Base-by-base conservation (phyloP, 2,329 filamentous ascomycete genomes). In the Microcyclospora tardicrescens region DNA sequence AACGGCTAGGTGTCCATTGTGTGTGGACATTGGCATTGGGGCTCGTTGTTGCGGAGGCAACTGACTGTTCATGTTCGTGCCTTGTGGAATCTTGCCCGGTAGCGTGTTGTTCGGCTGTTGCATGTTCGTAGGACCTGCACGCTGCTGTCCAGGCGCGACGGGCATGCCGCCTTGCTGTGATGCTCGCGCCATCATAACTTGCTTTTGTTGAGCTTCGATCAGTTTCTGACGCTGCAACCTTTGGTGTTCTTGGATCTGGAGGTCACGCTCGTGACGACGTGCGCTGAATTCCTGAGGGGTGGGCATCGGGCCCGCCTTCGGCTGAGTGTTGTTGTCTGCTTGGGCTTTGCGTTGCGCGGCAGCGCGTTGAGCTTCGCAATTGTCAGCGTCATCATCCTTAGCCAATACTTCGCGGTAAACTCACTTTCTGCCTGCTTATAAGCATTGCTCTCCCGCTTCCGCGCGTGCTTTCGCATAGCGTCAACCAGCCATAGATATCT, bases 401-500 rank as follows among this genome's bases (percentile, higher is more conserved):
- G 12, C 10, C 15, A 27, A 11, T 12, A 19, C 14, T 13, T 28
- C n/a, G 12, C 30, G 10, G 30, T 12, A 68, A 29, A 44, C 60
- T 58, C 60, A 70, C 68, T 70, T 56, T 95, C 85, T 55, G 89
- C 82, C 57, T 91, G 84, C 65, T 96, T 96, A 56, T 91, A 85
- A 19, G 77, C 67, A 16, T 76, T 72, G 10, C 82, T 81, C 62
- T 98, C 91, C 16, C 89, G 77, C 63, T 95, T 96, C 68, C 94
- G 93, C 1, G 87, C 87, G 35, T 94, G 62, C 59, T 96, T 98
- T 32, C 87, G 77, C 84, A 96, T 95, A 2, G 84, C 84, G 61
- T 96, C 89, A 49, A 98, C 79, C 52, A 96, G 71, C 34, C 82
- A 83, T 41, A 96, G 67, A 55, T 95, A 84, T 55, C 86, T 84